Percentiles rank a stretch among this genome's conserved stretches.
phyloP scores from a whole-genome alignment of 163 green algal genomes.

The Chloroidium sp. region DNA sequence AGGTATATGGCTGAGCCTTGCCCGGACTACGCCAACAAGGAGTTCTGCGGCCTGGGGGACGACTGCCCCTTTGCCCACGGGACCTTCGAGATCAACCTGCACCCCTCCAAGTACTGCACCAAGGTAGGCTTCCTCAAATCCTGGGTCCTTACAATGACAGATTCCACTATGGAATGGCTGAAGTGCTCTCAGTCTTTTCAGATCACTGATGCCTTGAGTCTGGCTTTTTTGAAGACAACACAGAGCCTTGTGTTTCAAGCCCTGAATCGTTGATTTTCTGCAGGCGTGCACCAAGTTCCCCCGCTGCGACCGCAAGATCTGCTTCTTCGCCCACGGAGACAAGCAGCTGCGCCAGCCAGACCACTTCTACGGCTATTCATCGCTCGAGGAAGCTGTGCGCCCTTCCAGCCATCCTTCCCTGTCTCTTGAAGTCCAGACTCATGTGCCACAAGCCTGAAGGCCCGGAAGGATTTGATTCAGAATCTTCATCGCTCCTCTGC shows the following conservation, averaged over 20 bases:
- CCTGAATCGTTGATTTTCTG: too few species aligned
- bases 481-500: too few species aligned
- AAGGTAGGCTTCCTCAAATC: too few species aligned
- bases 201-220: too few species aligned
- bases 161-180: too few species aligned
- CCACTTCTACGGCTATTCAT: background rate
- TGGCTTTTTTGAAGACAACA: too few species aligned
- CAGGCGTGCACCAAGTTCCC: background rate
- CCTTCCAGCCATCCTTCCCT: background rate
- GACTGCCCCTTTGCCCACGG: slow-evolving; percentile 9
- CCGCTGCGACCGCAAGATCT: background rate
- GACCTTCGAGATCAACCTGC: slow-evolving; percentile 10
- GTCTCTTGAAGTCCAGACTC: too few species aligned
- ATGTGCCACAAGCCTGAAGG: too few species aligned
- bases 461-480: too few species aligned
- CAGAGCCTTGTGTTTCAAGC: too few species aligned
- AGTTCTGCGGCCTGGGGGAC: slow-evolving; percentile 5
- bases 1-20: slow-evolving; percentile 7
- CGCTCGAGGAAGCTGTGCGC: background rate
- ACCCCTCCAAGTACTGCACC: background rate
- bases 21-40: slow-evolving; percentile 8
- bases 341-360: background rate
- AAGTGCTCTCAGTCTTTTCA: too few species aligned
- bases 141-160: too few species aligned
- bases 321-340: background rate